Base-by-base conservation (phyloP, 495 filamentous ascomycete genomes). In the Durotheca rogersii region DNA sequence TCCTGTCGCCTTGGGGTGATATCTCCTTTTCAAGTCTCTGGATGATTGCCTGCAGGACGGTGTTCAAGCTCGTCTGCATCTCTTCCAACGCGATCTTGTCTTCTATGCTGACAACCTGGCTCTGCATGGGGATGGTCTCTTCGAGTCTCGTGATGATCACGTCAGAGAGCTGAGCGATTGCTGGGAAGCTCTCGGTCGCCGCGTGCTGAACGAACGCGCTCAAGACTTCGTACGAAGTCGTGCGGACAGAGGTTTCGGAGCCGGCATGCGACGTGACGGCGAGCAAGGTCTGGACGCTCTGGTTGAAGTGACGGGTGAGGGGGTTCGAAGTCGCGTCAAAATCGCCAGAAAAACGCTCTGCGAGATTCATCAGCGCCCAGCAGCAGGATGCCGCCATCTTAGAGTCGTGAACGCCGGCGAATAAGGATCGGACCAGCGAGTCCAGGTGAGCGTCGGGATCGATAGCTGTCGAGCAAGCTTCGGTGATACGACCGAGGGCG, bases 301-400 rank as follows among this genome's bases (percentile, higher is more conserved):
- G 82, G 68, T 96, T 84, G 73, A 97, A 98, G 70, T 96, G 88
- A 63, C 83, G 85, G 1, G 90, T 91, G 33, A 98, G 75, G 41
- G 90, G 82, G 69, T 96, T 97, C 45, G 84, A 80, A 49, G 85
- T 72, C 19, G 81, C 82, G 18, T 87, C 88, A 33, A 70, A 64
- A 21, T 95, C 90, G 15, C 88, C 88, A 11, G 88, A 86, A 66
- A 97, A 98, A 21, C 90, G 84, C 60, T 97, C 93, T 17, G 92
- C 92, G 51, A 98, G 82, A 65, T 96, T 98, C 91, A 98, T 98
- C 52, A 98, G 72, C 27, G 93, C 90, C 92, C 94, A 97, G 73
- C 93, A 98, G 81, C 94, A 97, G 14, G 94, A 97, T 47, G 86
- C 84, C 34, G 93, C 93, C 83, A 98, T 97, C 77, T 95, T 96